Percentiles rank a stretch among this genome's conserved stretches.
Conservation (phyloP, 306 rosid species). For the Vicia faba region DNA sequence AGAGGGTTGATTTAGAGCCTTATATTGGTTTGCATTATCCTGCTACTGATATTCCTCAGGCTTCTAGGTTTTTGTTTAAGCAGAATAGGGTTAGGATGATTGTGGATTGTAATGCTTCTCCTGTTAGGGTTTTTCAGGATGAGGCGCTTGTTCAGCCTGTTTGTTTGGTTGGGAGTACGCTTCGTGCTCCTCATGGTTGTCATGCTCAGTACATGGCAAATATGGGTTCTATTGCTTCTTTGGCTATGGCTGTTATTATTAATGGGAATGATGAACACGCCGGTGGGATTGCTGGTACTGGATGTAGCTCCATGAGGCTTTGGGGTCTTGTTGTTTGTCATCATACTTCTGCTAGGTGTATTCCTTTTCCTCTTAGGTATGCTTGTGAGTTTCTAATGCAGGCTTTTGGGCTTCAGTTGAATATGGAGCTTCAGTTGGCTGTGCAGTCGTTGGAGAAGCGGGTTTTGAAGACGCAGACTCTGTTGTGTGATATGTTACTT, state of each 20-base stretch:
- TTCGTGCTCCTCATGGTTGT: conserved; percentile 91
- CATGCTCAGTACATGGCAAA: conserved; percentile 97
- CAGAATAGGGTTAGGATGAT: conserved; percentile 97
- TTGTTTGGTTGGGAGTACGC: conserved; percentile 93
- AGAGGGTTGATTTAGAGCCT: conserved; percentile 82
- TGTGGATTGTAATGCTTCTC: conserved; percentile 77
- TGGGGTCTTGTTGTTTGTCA: conserved; percentile 99
- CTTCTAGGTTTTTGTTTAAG: conserved; percentile 93
- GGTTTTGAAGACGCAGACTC: conserved; percentile 89
- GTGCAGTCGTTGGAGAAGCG: conserved; percentile 73
- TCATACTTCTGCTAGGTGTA: conserved; percentile 81
- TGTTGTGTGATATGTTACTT: conserved; percentile 95
- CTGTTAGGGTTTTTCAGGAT: conserved; percentile 76
- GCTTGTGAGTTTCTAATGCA: conserved; percentile 98
- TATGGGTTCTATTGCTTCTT: conserved; percentile 89
- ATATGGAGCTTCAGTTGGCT: conserved; percentile 91
- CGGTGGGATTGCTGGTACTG: conserved; percentile 49
- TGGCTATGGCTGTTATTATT: conserved; percentile 87
- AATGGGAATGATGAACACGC: conserved; percentile 75
- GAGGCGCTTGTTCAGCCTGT: conserved; percentile 76
- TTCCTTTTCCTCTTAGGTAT: conserved; percentile 87
- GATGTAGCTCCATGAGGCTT: conserved; percentile 59
- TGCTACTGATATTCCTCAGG: conserved; percentile 94
- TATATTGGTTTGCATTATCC: conserved; percentile 97
- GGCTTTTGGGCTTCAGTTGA: conserved; percentile 91